Conservation (phyloP, 1,284 basidiomycete species). For the Sphaerobolus stellatus region DNA sequence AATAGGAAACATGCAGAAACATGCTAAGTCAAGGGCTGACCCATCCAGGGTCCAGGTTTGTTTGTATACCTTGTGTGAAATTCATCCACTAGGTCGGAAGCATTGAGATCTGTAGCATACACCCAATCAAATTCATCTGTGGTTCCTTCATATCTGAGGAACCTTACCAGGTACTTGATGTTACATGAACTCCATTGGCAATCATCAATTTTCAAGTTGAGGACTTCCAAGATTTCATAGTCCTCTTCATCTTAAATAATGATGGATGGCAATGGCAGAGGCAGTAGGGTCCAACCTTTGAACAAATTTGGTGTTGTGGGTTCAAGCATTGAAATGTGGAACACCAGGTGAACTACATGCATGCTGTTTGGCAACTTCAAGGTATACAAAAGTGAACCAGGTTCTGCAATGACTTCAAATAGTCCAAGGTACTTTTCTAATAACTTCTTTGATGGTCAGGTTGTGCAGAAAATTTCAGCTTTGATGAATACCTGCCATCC, state of each 20-base stretch:
- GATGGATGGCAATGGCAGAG: slow-evolving; percentile 27
- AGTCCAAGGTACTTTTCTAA: slow-evolving; percentile 38
- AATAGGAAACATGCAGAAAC: no score
- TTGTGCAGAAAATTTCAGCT: slow-evolving; percentile 6
- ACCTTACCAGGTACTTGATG: slow-evolving; percentile 19
- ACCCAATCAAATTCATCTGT: slow-evolving; percentile 19
- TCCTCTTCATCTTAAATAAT: slow-evolving; percentile 22
- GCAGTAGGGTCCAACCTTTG: slow-evolving; percentile 13
- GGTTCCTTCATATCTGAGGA: slow-evolving; percentile 22
- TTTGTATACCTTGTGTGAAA: slow-evolving; percentile 13
- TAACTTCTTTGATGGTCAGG: slow-evolving; percentile 33
- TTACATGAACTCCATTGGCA: not conserved
- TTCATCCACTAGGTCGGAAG: not conserved
- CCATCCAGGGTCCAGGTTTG: slow-evolving; percentile 14
- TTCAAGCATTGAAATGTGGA: slow-evolving; percentile 41
- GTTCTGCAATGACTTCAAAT: slow-evolving; percentile 28
- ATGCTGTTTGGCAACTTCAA: slow-evolving; percentile 1
- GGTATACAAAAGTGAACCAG: slow-evolving; percentile 1
- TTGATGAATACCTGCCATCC: slow-evolving; percentile 5
- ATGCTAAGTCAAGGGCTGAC: no score
- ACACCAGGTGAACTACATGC: slow-evolving; percentile 29
- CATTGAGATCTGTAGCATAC: not conserved
- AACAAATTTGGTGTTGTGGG: slow-evolving; percentile 28
- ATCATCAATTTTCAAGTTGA: slow-evolving; percentile 23
- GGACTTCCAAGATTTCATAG: slow-evolving; percentile 26